Conservation (phyloP, 73 alveolate species). For the Paramecium caudatum region DNA sequence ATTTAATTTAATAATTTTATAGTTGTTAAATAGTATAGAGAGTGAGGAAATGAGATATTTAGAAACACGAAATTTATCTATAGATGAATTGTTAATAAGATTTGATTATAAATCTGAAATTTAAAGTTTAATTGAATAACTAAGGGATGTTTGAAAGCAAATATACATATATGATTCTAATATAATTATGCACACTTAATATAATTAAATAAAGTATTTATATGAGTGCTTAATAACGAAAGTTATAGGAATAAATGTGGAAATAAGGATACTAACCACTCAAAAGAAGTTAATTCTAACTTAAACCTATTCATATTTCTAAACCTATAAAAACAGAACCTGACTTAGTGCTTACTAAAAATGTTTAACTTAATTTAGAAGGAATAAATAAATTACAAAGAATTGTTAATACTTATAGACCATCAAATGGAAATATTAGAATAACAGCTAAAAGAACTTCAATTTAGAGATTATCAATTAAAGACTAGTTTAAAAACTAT, state of each 20-base stretch:
- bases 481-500: slow-evolving; percentile 1
- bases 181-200: too few species aligned
- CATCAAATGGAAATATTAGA: slow-evolving; percentile 33
- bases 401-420: slow-evolving; percentile 6
- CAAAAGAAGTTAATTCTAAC: neutral
- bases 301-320: neutral
- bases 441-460: slow-evolving; percentile 29
- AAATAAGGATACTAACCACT: slow-evolving; percentile 5
- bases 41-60: too few species aligned
- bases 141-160: too few species aligned
- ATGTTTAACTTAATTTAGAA: neutral
- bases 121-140: too few species aligned
- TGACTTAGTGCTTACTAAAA: neutral
- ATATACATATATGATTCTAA: too few species aligned
- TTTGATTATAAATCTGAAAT: too few species aligned
- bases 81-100: too few species aligned
- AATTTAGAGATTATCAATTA: slow-evolving; percentile 7
- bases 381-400: neutral
- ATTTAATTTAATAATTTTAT: too few species aligned
- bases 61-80: too few species aligned
- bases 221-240: slow-evolving; percentile 52
- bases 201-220: too few species aligned
- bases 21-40: too few species aligned
- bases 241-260: neutral
- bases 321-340: neutral